Evolutionary conservation across 2,329 filamentous ascomycete species (phyloP).

Genomic region (Colletotrichum musicola): DNA sequence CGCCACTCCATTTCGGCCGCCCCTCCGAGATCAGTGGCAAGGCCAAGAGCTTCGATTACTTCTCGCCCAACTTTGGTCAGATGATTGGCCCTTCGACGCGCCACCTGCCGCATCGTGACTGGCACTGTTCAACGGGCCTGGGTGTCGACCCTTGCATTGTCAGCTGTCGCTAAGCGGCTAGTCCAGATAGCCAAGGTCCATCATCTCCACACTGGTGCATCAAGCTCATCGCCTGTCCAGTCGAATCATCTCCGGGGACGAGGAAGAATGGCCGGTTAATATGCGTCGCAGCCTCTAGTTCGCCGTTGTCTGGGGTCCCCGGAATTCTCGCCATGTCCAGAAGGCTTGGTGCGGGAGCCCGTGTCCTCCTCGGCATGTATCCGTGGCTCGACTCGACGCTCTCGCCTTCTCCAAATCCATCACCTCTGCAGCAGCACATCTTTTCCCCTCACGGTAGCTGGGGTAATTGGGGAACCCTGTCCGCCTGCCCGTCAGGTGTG

Average conservation of each 20-base stretch:
- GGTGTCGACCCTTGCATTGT: constrained; percentile 37
- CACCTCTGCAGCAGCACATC: constrained; percentile 10
- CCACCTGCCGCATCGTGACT: constrained; percentile 28
- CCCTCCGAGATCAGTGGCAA: constrained; percentile 28
- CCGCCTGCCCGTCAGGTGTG: neutral
- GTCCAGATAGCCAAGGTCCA: constrained; percentile 16
- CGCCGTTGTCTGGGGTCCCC: constrained; percentile 22
- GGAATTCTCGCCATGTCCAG: constrained; percentile 11
- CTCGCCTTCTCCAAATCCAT: constrained; percentile 27
- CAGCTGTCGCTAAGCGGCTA: constrained; percentile 23
- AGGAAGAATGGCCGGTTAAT: constrained; percentile 38
- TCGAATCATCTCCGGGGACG: constrained; percentile 10
- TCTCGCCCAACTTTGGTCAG: neutral
- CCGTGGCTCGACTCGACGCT: constrained; percentile 5
- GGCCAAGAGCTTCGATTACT: constrained; percentile 1
- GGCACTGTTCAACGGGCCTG: constrained; percentile 13
- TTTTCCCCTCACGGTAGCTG: constrained; percentile 33
- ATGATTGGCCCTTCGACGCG: constrained; percentile 20
- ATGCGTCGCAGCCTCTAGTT: constrained; percentile 16
- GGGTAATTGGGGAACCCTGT: constrained; percentile 35
- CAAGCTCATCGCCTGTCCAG: constrained; percentile 12
- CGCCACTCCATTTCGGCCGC: constrained; percentile 8
- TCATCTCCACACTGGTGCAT: constrained; percentile 25
- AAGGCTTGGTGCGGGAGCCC: constrained; percentile 20
- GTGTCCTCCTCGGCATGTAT: constrained; percentile 17